Percentiles rank a stretch among this genome's conserved stretches.
Evolutionary conservation across 306 rosid genomes (phyloP).

Genomic region (Sophora flavescens): DNA sequence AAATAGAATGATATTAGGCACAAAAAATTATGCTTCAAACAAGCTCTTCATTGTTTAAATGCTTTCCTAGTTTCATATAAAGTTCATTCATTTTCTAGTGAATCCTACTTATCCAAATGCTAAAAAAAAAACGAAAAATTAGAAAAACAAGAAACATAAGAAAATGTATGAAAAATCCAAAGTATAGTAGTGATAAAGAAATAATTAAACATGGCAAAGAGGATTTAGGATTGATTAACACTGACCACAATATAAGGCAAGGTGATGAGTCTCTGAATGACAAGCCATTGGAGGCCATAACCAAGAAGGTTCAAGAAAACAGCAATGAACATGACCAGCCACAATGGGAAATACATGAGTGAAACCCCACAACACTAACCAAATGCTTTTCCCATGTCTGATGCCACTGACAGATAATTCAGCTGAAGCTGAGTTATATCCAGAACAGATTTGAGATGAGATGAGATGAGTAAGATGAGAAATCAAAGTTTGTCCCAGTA

Average conservation of each 20-base stretch:
- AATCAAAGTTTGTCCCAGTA: conserved; percentile 81
- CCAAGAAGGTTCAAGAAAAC: conserved; percentile 63
- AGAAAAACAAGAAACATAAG: not conserved
- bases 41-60: not conserved
- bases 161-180: not conserved
- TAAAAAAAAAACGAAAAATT: not conserved
- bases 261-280: conserved; percentile 54
- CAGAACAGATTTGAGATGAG: conserved; percentile 67
- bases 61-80: conserved; percentile 12
- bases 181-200: not conserved
- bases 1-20: not conserved
- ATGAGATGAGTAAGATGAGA: conserved; percentile 74
- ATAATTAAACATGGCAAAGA: not conserved
- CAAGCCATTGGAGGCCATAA: conserved; percentile 76
- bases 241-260: conserved; percentile 72
- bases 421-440: conserved; percentile 72
- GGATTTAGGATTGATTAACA: not conserved
- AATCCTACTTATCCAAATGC: not conserved
- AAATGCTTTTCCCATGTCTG: conserved; percentile 76
- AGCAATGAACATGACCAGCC: conserved; percentile 65
- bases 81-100: not conserved
- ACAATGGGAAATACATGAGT: conserved; percentile 61
- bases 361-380: conserved; percentile 79
- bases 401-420: conserved; percentile 72
- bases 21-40: not conserved